These are phyloP conservation scores for Anethum foeniculum DNA, from an alignment of 140 eudicot species.

Conservation along the genomic window DNA sequence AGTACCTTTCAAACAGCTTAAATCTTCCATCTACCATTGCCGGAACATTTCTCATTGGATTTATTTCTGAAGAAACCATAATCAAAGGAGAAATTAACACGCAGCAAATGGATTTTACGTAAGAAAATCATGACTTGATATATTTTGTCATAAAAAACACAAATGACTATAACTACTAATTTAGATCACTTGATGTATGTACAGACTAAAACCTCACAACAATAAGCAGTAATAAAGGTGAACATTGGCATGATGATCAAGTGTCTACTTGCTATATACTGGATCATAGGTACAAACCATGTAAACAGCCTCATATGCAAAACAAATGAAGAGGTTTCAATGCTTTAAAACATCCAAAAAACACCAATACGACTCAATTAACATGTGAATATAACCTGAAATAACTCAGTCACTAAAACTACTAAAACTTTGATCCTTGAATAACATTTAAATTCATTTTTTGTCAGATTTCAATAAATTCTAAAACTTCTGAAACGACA, in stretches of 20 bases:
- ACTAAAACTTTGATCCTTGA: background rate
- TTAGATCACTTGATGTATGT: background rate
- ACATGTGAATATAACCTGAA: background rate
- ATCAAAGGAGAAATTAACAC: background rate
- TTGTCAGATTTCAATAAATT: no score
- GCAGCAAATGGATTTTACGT: no score
- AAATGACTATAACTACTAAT: background rate
- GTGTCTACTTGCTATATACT: background rate
- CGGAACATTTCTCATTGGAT: constrained; percentile 68
- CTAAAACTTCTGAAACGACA: no score
- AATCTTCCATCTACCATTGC: constrained; percentile 70
- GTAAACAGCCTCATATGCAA: background rate
- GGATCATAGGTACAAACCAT: background rate
- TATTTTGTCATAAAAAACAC: background rate
- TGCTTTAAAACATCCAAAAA: background rate
- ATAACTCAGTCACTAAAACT: background rate
- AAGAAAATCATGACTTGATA: background rate
- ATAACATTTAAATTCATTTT: background rate
- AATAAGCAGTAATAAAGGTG: background rate
- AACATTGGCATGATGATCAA: background rate
- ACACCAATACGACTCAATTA: background rate
- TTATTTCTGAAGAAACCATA: constrained; percentile 44
- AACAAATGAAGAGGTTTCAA: background rate
- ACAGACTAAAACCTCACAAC: background rate
- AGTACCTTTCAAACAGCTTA: constrained; percentile 81